Evolutionary conservation across 2,329 filamentous ascomycete genomes (phyloP), one percentile per base, ranked within the genome.

Genomic region (Fusarium nodosum): DNA sequence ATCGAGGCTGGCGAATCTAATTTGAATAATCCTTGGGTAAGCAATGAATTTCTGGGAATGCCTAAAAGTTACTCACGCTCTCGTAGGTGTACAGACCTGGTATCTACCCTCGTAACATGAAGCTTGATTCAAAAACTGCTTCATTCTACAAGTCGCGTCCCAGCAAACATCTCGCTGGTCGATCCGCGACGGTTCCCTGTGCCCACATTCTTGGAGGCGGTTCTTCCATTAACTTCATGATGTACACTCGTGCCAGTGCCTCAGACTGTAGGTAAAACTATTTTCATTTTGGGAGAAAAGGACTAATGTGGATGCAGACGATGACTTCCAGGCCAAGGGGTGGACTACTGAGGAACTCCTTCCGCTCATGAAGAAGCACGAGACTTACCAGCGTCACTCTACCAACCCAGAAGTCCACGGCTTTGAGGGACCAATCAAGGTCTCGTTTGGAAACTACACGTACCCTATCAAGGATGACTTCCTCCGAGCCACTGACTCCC

Each of bases 381-480:
- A 94, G 81, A 93, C 91, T 0, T 94, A 93, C 73, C 91, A 94
- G 73, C 80, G 88, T 38, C 81, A 88, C 9, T 87, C 83, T 50
- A 87, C 88, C 72, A 90, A 90, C 77, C 82, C 80, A 66, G 89
- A 92, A 12, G 77, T 92, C 24, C 92, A 95, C 74, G 92, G 92
- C 2, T 93, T 90, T 58, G 91, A 93, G 34, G 92, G 92, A 0
- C 92, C 92, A 0, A 93, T 94, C 82, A 93, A 93, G 80, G 91
- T 93, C 39, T 93, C 91, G 0, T 94, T 94, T 68, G 90, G 91
- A 56, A 93, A 93, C 79, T 91, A 93, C 79, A 92, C 90, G 7
- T 94, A 94, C 72, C 92, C 92, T 2, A 89, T 94, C 79, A 93
- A 91, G 85, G 90, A 94, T 53, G 92, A 95, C 79, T 94, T 94